Evolutionary conservation across 257 asterid genomes (phyloP), one percentile per base, ranked within the genome.

Genomic region (Handroanthus guayacan): DNA sequence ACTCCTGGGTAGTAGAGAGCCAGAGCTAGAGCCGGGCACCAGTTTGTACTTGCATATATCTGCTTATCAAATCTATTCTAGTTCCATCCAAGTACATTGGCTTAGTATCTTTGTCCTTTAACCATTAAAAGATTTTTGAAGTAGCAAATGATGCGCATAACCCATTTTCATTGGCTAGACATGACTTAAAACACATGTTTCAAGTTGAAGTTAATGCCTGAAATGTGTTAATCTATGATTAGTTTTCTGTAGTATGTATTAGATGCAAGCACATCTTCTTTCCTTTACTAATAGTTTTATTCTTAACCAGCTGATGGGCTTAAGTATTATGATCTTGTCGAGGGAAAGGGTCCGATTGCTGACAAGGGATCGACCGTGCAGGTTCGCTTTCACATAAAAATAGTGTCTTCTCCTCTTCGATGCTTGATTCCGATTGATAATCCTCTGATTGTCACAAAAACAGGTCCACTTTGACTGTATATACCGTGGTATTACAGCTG

Each of bases 401-500:
- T 25, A 25, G 31, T 25, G 31, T 25, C 20, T 9, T 72, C 44
- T 75, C 52, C 41, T 17, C 78, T 55, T 62, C 13, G 2, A 11
- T n/a, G 31, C 9, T n/a, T 45, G 31, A 54, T 55, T 50, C 2
- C 37, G 18, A 60, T 77, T 66, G 67, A 61, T 77, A 58, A 81
- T 71, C 69, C 43, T 82, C 66, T 75, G 38, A 37, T 14, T 75
- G 75, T 17, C 14, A 34, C 31, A 65, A 25, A 38, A 68, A 79
- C 78, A 91, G 97, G 97, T 95, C 75, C 98, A 95, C 85, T 95
- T 92, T 79, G 98, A 95, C 81, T 95, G 98, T 80, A n/a, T 91
- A 54, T 95, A 90, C 76, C 96, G 89, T 17, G 93, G 92, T n/a
- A 83, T 95, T 82, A 95, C 98, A 80, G 99, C 98, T 45, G 87